Conservation (phyloP, 768 basidiomycete genomes). For the Kwoniella heveanensis region DNA sequence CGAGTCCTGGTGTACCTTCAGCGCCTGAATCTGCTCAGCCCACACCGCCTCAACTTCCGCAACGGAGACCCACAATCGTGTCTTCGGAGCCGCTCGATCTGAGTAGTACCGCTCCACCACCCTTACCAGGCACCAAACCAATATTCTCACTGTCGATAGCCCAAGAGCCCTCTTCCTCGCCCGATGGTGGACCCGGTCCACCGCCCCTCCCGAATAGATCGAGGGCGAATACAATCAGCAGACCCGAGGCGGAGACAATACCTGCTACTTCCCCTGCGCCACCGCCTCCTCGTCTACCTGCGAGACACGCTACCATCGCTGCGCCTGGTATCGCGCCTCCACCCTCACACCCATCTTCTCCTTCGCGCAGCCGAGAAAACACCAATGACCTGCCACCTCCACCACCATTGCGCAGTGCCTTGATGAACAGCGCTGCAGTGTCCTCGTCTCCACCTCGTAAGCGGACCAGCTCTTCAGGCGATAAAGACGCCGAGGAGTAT, state of each 20-base stretch:
- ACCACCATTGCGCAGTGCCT: constrained; percentile 37
- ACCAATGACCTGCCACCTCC: constrained; percentile 38
- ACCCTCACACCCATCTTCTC: constrained; percentile 15
- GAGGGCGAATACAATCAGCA: constrained; percentile 15
- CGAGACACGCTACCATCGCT: constrained; percentile 16
- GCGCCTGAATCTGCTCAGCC: neutral
- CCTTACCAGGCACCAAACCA: constrained; percentile 26
- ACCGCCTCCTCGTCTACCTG: constrained; percentile 31
- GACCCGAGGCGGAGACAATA: constrained; percentile 9
- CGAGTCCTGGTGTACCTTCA: constrained; percentile 7
- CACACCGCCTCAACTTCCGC: constrained; percentile 27
- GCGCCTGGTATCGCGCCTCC: constrained; percentile 10
- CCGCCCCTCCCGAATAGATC: constrained; percentile 21
- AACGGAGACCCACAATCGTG: constrained; percentile 21
- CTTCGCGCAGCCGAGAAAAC: constrained; percentile 19
- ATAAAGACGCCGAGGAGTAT: constrained; percentile 28
- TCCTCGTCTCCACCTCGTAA: constrained; percentile 33
- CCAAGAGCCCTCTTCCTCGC: neutral
- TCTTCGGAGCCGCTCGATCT: constrained; percentile 8
- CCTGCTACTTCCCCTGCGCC: constrained; percentile 1
- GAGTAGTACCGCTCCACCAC: constrained; percentile 8
- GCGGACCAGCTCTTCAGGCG: constrained; percentile 13
- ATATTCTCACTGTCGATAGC: constrained; percentile 3
- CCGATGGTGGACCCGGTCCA: constrained; percentile 13
- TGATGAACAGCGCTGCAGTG: constrained; percentile 6